These are phyloP conservation scores for Tylopilus plumbeoviolaceoides DNA, from an alignment of 768 basidiomycete species.

Conservation along the genomic window DNA sequence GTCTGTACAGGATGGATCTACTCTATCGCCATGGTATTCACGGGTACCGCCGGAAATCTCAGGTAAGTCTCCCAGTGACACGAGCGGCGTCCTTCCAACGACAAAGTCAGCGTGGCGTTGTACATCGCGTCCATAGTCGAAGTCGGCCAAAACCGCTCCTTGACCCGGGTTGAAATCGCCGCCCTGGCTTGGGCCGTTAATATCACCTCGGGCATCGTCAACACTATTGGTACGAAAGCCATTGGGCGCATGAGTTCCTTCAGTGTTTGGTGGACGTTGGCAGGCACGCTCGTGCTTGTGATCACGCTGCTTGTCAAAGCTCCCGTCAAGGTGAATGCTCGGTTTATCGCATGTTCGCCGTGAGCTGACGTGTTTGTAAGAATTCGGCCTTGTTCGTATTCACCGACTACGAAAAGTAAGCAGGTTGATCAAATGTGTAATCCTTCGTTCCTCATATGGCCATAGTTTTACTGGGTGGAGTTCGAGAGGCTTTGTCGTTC, in stretches of 20 bases:
- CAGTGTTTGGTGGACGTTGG: constrained; percentile 60
- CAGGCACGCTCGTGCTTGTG: constrained; percentile 54
- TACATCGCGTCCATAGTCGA: constrained; percentile 53
- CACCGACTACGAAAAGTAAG: constrained; percentile 53
- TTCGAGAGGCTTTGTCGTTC: constrained; percentile 51
- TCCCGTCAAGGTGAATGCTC: constrained; percentile 41
- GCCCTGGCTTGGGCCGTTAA: constrained; percentile 58
- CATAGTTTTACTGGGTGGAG: constrained; percentile 53
- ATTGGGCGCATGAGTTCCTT: constrained; percentile 53
- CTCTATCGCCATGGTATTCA: constrained; percentile 57
- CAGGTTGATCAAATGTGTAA: background rate
- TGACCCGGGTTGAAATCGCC: constrained; percentile 46
- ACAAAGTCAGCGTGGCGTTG: constrained; percentile 40
- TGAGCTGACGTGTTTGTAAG: constrained; percentile 25
- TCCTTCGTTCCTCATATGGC: background rate
- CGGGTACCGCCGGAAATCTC: constrained; percentile 55
- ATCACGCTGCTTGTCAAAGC: constrained; percentile 55
- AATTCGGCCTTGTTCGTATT: constrained; percentile 52
- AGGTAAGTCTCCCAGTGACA: constrained; percentile 30
- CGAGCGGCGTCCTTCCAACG: background rate
- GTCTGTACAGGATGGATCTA: constrained; percentile 55
- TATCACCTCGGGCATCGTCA: constrained; percentile 49
- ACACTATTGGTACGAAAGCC: constrained; percentile 53
- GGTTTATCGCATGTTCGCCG: background rate
- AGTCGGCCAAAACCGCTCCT: constrained; percentile 40